Evolutionary conservation across 352 stramenopile species (phyloP).

Genomic region (Globisporangium iwayamae): DNA sequence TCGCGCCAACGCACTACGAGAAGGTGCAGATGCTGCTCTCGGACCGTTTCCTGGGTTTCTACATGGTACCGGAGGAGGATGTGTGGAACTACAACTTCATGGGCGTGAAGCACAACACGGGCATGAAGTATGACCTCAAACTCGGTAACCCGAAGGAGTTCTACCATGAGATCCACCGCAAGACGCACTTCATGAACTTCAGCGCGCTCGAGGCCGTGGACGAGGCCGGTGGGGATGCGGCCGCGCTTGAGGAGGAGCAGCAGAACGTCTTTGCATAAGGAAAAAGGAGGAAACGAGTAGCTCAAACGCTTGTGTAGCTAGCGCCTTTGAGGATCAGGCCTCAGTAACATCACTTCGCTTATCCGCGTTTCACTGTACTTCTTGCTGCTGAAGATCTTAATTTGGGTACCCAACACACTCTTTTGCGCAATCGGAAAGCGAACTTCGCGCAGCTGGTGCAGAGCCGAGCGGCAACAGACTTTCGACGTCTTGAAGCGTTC

Average conservation of each 20-base stretch:
- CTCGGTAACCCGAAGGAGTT: constrained; percentile 99
- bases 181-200: constrained; percentile 99
- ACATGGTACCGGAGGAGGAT: constrained; percentile 98
- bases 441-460: no score
- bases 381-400: no score
- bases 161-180: constrained; percentile 98
- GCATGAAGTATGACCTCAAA: constrained; percentile 98
- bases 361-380: no score
- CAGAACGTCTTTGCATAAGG: constrained; percentile 77
- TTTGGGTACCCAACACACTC: no score
- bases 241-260: constrained; percentile 89
- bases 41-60: constrained; percentile 99
- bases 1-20: constrained; percentile 96
- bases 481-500: no score
- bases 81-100: constrained; percentile 99
- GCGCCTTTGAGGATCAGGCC: no score
- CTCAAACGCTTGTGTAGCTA: no score
- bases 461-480: no score
- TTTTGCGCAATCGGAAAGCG: no score
- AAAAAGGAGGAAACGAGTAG: not conserved
- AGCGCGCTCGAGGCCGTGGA: constrained; percentile 95
- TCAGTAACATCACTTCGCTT: no score
- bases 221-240: constrained; percentile 58
- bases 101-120: constrained; percentile 96
- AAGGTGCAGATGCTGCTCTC: constrained; percentile 99